phyloP scores from a whole-genome alignment of 1,284 basidiomycete genomes.

The Sanghuangporus sanghuang region DNA sequence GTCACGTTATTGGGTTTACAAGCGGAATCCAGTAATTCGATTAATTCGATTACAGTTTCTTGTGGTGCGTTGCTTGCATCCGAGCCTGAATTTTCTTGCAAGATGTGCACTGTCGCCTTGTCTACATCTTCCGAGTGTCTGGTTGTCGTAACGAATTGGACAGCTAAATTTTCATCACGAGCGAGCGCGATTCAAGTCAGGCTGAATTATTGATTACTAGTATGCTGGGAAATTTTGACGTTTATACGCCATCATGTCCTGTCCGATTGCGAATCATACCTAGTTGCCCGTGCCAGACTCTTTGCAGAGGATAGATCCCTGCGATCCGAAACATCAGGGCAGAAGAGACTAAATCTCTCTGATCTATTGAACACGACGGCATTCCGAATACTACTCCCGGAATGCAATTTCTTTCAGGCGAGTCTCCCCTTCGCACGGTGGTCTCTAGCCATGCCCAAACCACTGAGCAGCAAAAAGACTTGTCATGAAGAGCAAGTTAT shows the following conservation, averaged over 20 bases:
- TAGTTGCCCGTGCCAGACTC: conserved; percentile 38
- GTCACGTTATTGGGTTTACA: background rate
- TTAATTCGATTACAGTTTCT: background rate
- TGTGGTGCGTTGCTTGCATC: no score
- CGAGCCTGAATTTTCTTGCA: no score
- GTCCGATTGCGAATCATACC: conserved; percentile 27
- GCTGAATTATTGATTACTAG: background rate
- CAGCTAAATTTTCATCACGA: background rate
- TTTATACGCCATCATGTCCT: background rate
- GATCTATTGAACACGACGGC: conserved; percentile 48
- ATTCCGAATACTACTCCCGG: conserved; percentile 64
- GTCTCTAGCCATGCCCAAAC: background rate
- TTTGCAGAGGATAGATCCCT: conserved; percentile 51
- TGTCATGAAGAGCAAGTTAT: conserved; percentile 54
- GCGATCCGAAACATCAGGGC: conserved; percentile 49
- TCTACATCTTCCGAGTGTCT: background rate
- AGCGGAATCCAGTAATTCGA: no score
- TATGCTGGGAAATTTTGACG: background rate
- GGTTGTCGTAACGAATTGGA: no score
- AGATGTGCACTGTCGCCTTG: background rate
- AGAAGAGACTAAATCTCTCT: conserved; percentile 50
- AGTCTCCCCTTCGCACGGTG: conserved; percentile 8
- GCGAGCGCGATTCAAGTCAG: background rate
- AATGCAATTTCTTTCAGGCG: conserved; percentile 70
- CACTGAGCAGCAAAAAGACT: conserved; percentile 43